Base-by-base conservation (phyloP, 805 yeast genomes). In the Barnettozyma sucrosica region DNA sequence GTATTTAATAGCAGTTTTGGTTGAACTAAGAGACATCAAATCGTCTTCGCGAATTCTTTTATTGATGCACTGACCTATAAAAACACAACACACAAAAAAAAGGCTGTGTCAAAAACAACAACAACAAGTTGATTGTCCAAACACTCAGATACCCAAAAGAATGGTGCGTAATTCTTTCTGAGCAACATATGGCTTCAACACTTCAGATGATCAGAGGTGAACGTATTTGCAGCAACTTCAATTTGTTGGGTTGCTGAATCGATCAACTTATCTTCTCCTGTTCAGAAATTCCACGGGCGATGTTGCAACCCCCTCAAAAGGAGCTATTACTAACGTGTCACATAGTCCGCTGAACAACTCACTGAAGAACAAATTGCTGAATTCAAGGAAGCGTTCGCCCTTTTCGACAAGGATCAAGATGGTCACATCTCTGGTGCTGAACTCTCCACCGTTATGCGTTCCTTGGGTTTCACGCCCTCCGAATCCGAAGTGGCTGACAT, bases 391-490 rank as follows among this genome's bases (percentile, higher is more conserved):
- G 99, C 99, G 6, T 93, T 93, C 67, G 89, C 97, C 52, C 79
- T 93, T 55, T 93, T 93, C 60, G 99, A 93, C 75, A 89, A 89
- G 67, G 96, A 93, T 67, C 85, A 90, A 63, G 97, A 90, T 69
- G 99, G 99, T 9, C 88, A 89, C 64, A 93, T 93, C 73, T 89
- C 97, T 50, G 87, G 97, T 58, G 80, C 87, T 63, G 99, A 93
- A 71, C 77, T 93, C 57, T 97, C 98, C 55, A 89, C 97, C 4
- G 99, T 93, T 45, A 93, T 93, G 99, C 85, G 99, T 72, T 88
- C 97, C n/a, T 76, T 93, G 63, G 99, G 99, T 45, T 93, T 89
- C 69, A 92, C 92, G 62, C 99, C 99, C 33, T 83, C 95, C 44
- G 98, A 93, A 68, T 82, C 89, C 55, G 99, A 93, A 69, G 84